Evolutionary conservation across 1,139 yeast genomes (phyloP).

Genomic region (Sugiyamaella pinicola): DNA sequence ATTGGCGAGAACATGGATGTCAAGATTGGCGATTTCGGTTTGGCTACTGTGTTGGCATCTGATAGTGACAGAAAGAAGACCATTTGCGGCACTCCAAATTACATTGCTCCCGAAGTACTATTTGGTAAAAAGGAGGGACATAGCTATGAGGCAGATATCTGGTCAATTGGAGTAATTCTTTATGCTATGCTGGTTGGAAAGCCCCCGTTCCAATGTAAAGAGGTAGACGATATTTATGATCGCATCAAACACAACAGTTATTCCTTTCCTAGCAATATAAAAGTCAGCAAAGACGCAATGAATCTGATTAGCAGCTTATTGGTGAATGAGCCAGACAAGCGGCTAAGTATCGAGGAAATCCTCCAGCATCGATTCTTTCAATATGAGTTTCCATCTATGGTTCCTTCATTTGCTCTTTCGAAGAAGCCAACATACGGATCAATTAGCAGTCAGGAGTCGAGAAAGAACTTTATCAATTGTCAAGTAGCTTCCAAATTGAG

Average conservation of each 20-base stretch:
- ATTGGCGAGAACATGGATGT: slow-evolving; percentile 90
- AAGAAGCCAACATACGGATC: slow-evolving; percentile 61
- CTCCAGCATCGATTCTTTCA: slow-evolving; percentile 72
- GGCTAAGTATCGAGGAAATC: slow-evolving; percentile 81
- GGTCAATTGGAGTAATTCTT: slow-evolving; percentile 97
- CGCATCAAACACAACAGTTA: slow-evolving; percentile 83
- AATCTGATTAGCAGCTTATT: slow-evolving; percentile 70
- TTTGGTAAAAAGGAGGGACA: slow-evolving; percentile 89
- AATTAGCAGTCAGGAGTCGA: slow-evolving; percentile 63
- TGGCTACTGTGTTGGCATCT: slow-evolving; percentile 82
- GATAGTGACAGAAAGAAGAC: slow-evolving; percentile 79
- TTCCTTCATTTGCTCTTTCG: slow-evolving; percentile 60
- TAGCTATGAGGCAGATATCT: slow-evolving; percentile 72
- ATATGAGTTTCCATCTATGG: slow-evolving; percentile 74
- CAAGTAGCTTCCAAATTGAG: slow-evolving; percentile 47
- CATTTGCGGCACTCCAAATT: slow-evolving; percentile 97
- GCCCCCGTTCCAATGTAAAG: slow-evolving; percentile 97
- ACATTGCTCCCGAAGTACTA: slow-evolving; percentile 95
- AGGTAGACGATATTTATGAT: slow-evolving; percentile 89
- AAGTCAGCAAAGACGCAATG: slow-evolving; percentile 71
- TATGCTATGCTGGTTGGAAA: slow-evolving; percentile 88
- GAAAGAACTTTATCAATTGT: slow-evolving; percentile 59
- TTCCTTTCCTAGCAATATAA: slow-evolving; percentile 73
- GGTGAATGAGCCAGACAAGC: slow-evolving; percentile 72
- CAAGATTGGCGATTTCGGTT: slow-evolving; percentile 95